These are phyloP conservation scores for Pezicula neosporulosa DNA, from an alignment of 2,329 filamentous ascomycete species.

Conservation along the genomic window DNA sequence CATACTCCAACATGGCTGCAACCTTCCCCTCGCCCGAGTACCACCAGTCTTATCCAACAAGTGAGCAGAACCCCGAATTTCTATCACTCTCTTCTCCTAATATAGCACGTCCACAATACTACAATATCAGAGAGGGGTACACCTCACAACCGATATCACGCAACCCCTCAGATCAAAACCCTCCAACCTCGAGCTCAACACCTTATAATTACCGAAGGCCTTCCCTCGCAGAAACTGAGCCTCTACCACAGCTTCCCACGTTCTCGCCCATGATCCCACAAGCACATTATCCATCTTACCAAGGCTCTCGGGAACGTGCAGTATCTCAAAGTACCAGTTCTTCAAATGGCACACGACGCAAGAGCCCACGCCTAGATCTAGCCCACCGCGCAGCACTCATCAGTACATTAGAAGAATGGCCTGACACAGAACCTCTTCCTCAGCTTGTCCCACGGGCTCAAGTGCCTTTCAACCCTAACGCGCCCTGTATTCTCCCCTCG, in stretches of 20 bases:
- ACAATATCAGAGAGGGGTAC: slow-evolving; percentile 33
- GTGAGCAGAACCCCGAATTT: slow-evolving; percentile 3
- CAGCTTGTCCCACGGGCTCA: neutral
- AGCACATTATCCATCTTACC: slow-evolving; percentile 21
- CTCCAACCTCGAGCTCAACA: slow-evolving; percentile 25
- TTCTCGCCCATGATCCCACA: slow-evolving; percentile 20
- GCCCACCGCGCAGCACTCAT: neutral
- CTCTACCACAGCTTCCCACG: slow-evolving; percentile 17
- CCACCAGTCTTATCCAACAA: neutral
- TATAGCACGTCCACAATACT: slow-evolving; percentile 37
- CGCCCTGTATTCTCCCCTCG: slow-evolving; percentile 12
- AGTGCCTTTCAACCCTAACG: slow-evolving; percentile 14
- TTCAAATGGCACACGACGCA: neutral
- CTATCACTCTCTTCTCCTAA: slow-evolving; percentile 17
- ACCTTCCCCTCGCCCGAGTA: slow-evolving; percentile 2
- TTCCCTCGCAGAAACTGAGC: slow-evolving; percentile 25
- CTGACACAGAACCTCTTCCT: neutral
- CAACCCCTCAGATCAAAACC: slow-evolving; percentile 35
- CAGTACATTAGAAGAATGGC: slow-evolving; percentile 1
- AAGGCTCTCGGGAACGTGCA: slow-evolving; percentile 10
- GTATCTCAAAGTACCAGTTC: neutral
- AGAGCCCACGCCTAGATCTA: slow-evolving; percentile 1
- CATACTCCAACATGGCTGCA: slow-evolving; percentile 11
- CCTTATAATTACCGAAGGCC: slow-evolving; percentile 21
- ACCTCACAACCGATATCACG: slow-evolving; percentile 49